Percentiles rank a stretch among this genome's conserved stretches.
Conservation (phyloP, 768 basidiomycete genomes). For the Fibroporia radiculosa region DNA sequence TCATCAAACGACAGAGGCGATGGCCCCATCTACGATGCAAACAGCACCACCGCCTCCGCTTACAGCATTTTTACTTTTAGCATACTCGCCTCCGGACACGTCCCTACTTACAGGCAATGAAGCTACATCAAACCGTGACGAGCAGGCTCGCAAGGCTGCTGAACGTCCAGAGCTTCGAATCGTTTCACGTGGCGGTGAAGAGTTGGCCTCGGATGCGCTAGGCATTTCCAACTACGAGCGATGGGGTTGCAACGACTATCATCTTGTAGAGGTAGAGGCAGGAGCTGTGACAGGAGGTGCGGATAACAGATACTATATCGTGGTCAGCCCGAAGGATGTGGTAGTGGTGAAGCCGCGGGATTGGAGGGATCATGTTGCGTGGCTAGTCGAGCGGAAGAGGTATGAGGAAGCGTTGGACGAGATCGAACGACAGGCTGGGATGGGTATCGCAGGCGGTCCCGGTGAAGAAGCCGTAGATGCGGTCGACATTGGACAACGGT, state of each 20-base stretch:
- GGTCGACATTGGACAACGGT: constrained; percentile 73
- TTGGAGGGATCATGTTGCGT: constrained; percentile 80
- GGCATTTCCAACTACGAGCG: constrained; percentile 68
- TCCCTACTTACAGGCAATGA: constrained; percentile 49
- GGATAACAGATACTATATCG: constrained; percentile 54
- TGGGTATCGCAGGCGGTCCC: constrained; percentile 21
- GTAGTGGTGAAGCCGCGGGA: constrained; percentile 86
- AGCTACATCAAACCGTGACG: constrained; percentile 58
- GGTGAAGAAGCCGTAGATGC: constrained; percentile 40
- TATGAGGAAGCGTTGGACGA: constrained; percentile 88
- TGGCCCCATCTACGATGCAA: constrained; percentile 16
- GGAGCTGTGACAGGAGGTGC: not conserved
- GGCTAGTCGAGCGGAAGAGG: constrained; percentile 79
- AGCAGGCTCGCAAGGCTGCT: constrained; percentile 76
- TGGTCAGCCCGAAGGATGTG: constrained; percentile 80
- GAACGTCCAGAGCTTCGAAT: constrained; percentile 94
- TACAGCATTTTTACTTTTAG: constrained; percentile 79
- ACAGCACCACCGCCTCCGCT: constrained; percentile 27
- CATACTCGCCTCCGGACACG: constrained; percentile 76
- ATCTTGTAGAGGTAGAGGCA: constrained; percentile 44
- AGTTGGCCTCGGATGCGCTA: constrained; percentile 79
- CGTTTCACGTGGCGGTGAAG: constrained; percentile 83
- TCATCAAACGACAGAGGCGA: not conserved
- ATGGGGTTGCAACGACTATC: constrained; percentile 92
- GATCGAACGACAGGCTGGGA: constrained; percentile 57